phyloP scores from a whole-genome alignment of 805 yeast species.

The Kodamaea laetipori region DNA sequence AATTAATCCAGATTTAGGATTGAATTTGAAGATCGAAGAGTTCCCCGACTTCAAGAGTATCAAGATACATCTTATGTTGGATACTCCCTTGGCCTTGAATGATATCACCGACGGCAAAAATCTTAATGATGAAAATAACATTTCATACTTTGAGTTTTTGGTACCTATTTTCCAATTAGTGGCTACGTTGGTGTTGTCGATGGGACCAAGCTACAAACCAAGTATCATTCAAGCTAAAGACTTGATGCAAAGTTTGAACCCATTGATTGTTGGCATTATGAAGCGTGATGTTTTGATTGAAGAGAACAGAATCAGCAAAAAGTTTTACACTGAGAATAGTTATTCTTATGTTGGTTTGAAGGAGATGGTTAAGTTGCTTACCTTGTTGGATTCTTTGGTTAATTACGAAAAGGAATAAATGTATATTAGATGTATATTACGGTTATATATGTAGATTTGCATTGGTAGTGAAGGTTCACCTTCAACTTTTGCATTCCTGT shows the following conservation, averaged over 20 bases:
- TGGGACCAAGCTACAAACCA: conserved; percentile 73
- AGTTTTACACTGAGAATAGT: conserved; percentile 27
- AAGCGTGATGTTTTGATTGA: conserved; percentile 54
- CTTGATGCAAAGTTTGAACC: conserved; percentile 54
- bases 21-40: conserved; percentile 49
- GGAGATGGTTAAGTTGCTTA: conserved; percentile 57
- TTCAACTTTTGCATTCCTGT: too few species aligned
- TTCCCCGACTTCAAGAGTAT: conserved; percentile 28
- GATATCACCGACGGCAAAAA: conserved; percentile 16
- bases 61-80: conserved; percentile 51
- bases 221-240: conserved; percentile 55
- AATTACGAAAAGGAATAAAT: conserved; percentile 11
- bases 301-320: conserved; percentile 16
- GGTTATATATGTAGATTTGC: too few species aligned
- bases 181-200: conserved; percentile 64
- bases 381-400: conserved; percentile 51
- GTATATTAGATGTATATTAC: conserved; percentile 2
- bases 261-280: conserved; percentile 60
- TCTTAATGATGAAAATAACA: conserved; percentile 18
- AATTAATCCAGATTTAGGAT: conserved; percentile 80
- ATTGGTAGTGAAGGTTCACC: too few species aligned
- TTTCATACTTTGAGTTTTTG: conserved; percentile 67
- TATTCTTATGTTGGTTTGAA: conserved; percentile 42
- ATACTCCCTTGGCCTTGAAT: conserved; percentile 47
- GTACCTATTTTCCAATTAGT: conserved; percentile 76